These are phyloP conservation scores for Auricularia cornea DNA, from an alignment of 768 basidiomycete species.

Conservation along the genomic window DNA sequence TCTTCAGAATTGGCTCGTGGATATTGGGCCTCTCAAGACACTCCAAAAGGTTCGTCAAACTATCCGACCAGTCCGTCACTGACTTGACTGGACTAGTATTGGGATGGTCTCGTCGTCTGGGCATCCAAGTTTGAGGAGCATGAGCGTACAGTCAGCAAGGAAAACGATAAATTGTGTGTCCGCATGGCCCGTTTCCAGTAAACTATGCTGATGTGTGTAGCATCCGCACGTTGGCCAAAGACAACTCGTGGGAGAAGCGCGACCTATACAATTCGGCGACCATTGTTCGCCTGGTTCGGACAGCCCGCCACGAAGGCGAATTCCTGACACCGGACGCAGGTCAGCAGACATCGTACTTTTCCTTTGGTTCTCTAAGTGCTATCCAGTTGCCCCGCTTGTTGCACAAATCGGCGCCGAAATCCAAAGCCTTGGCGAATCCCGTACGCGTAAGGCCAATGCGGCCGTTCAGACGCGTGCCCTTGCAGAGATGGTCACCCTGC, in stretches of 20 bases:
- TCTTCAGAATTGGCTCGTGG: too few relatives aligned
- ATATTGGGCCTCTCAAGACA: too few relatives aligned
- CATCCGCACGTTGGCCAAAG: background rate
- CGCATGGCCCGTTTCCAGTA: too few relatives aligned
- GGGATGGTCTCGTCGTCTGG: background rate
- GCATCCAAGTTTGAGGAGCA: background rate
- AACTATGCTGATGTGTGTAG: too few relatives aligned
- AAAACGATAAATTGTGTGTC: background rate
- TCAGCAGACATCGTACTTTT: background rate
- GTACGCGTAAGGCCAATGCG: too few relatives aligned
- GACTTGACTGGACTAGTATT: too few relatives aligned
- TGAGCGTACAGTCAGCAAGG: background rate
- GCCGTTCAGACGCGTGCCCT: background rate
- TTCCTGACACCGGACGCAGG: background rate
- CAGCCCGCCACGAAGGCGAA: background rate
- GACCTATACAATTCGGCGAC: background rate
- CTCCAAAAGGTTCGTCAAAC: too few relatives aligned
- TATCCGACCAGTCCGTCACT: too few relatives aligned
- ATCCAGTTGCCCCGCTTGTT: too few relatives aligned
- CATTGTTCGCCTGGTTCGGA: background rate
- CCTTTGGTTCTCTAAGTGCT: background rate
- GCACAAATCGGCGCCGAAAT: too few relatives aligned
- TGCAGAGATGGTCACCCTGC: background rate
- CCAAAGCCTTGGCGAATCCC: too few relatives aligned
- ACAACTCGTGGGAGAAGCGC: background rate